A percentile compares a stretch with the other conserved stretches of the same genome.
phyloP scores from a whole-genome alignment of 1,284 basidiomycete genomes.

The Melampsora larici-populina region DNA sequence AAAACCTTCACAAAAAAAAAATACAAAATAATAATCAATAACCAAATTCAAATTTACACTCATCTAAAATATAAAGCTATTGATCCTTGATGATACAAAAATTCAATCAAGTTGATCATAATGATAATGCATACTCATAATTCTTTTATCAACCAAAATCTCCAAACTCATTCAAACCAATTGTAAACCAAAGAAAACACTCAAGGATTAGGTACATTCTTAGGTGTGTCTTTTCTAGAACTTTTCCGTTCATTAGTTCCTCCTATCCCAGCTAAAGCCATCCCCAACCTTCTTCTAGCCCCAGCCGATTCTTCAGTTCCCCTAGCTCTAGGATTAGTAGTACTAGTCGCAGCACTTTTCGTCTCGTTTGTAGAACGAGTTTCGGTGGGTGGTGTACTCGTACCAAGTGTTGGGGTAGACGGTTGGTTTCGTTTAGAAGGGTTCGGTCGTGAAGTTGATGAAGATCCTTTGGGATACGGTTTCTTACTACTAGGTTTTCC shows the following conservation, averaged over 20 bases:
- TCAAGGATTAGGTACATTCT: neutral
- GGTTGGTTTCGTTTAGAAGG: neutral
- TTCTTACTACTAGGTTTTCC: neutral
- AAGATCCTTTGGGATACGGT: neutral
- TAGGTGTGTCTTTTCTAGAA: neutral
- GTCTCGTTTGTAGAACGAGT: neutral
- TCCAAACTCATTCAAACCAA: too few species aligned
- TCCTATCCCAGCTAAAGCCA: conserved; percentile 32
- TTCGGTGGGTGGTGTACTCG: neutral
- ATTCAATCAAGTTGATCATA: too few species aligned
- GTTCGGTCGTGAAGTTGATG: neutral
- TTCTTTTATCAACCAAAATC: too few species aligned
- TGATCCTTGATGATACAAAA: too few species aligned
- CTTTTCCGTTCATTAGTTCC: neutral
- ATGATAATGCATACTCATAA: too few species aligned
- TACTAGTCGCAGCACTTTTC: neutral
- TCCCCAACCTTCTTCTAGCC: conserved; percentile 24
- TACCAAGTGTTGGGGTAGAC: neutral
- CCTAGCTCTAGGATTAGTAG: neutral
- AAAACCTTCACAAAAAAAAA: too few species aligned
- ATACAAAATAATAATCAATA: too few species aligned
- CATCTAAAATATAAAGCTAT: too few species aligned
- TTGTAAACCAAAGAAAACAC: too few species aligned
- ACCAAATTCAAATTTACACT: too few species aligned
- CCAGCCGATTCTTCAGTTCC: conserved; percentile 14